Percentiles rank a stretch among this genome's conserved stretches.
Evolutionary conservation across 345 rosid genomes (phyloP).

Genomic region (Noccaea caerulescens): DNA sequence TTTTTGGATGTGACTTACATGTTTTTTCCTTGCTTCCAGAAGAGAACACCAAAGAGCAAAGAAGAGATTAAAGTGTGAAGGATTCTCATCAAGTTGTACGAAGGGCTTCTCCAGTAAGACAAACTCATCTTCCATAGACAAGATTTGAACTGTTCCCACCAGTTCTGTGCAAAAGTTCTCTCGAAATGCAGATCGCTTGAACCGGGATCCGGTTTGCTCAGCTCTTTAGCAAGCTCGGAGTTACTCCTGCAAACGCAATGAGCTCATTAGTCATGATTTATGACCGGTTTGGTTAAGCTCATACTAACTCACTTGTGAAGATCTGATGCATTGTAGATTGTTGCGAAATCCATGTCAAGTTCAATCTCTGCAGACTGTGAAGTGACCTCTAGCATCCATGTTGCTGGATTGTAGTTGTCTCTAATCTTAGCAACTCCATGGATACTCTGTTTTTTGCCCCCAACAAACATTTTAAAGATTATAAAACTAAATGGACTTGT

Average conservation of each 20-base stretch:
- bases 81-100: constrained; percentile 66
- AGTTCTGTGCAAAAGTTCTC: constrained; percentile 55
- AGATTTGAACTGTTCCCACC: constrained; percentile 69
- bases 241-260: constrained; percentile 49
- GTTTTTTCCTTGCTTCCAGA: constrained; percentile 70
- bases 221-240: constrained; percentile 50
- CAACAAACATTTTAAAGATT: background rate
- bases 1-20: constrained; percentile 51
- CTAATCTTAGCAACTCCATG: constrained; percentile 62
- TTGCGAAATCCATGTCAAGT: constrained; percentile 64
- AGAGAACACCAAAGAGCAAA: constrained; percentile 60
- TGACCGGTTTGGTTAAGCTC: background rate
- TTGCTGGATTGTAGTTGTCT: constrained; percentile 76
- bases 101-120: constrained; percentile 89
- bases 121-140: constrained; percentile 79
- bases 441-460: constrained; percentile 47
- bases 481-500: background rate
- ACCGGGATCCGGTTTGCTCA: constrained; percentile 51
- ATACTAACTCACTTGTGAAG: constrained; percentile 54
- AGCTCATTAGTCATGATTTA: constrained; percentile 6
- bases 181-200: constrained; percentile 64
- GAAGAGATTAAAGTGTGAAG: constrained; percentile 46
- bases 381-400: constrained; percentile 82
- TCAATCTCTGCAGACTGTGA: constrained; percentile 63
- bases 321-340: constrained; percentile 54